Conservation (phyloP, 306 rosid species). For the Acmispon strigosus region DNA sequence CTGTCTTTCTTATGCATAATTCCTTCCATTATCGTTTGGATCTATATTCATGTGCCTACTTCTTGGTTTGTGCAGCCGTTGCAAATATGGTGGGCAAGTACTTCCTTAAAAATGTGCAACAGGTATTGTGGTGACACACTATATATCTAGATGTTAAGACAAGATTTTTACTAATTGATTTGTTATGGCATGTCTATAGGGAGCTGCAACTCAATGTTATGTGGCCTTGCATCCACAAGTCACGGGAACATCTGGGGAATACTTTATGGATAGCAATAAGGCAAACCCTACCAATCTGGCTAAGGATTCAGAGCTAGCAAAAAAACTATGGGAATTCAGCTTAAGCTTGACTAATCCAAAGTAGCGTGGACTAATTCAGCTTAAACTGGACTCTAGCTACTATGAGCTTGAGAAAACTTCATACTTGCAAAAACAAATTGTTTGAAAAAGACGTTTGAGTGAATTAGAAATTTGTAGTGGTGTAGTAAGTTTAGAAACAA, state of each 20-base stretch:
- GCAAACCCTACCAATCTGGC: constrained; percentile 49
- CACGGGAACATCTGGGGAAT: constrained; percentile 52
- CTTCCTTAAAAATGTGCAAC: constrained; percentile 52
- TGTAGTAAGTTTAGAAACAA: background rate
- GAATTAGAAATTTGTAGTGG: background rate
- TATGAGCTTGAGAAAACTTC: background rate
- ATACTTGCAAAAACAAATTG: background rate
- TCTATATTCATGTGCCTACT: constrained; percentile 9
- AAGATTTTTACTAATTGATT: constrained; percentile 16
- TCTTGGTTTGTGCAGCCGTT: constrained; percentile 44
- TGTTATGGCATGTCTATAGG: constrained; percentile 39
- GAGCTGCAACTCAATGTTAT: constrained; percentile 84
- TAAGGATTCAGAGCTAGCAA: constrained; percentile 49
- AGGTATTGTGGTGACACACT: constrained; percentile 37
- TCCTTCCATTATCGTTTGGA: background rate
- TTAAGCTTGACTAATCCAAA: constrained; percentile 35
- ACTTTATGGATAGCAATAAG: constrained; percentile 52
- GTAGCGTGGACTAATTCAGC: constrained; percentile 12
- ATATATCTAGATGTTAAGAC: background rate
- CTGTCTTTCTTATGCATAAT: background rate
- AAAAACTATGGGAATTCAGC: constrained; percentile 71
- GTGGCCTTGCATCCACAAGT: constrained; percentile 74
- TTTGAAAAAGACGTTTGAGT: background rate
- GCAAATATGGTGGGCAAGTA: constrained; percentile 36
- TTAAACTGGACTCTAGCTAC: background rate